Evolutionary conservation across 495 filamentous ascomycete species (phyloP), one percentile per base, ranked within the genome.

Genomic region (Aeminium ludgeri): DNA sequence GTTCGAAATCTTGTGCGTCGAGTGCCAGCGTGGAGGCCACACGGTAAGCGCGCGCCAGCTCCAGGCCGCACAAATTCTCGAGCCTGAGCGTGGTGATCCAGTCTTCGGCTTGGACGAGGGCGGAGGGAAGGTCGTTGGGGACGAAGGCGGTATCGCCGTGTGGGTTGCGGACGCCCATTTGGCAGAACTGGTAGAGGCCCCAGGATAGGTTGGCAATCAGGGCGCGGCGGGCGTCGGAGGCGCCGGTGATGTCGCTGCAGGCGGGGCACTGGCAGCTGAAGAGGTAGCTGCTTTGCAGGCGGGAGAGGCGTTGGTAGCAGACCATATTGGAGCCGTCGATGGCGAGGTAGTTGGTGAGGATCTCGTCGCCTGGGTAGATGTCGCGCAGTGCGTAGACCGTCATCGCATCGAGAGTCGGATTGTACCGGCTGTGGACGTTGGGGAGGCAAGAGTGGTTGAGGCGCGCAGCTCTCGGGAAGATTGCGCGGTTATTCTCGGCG

Each of bases 371-470:
- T 8, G 36, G 20, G 2, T 38, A 6, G 30, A 57, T 51, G 34
- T 54, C 52, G 2, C 40, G 35, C 10, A 43, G 31, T 2, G 49
- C 49, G 29, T 53, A 36, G 25, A 55, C 46, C 1, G 52, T 49
- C 29, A 40, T 32, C 32, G 34, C 37, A n/a, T 43, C 18, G 4
- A 49, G 13, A 10, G 28, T 37, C 1, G 31, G 37, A 19, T 55
- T 51, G 19, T n/a, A 55, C 8, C 27, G 41, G 30, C 38, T 27
- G 29, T 51, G 30, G 1, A 50, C 38, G 32, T 55, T 57, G 16
- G 55, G 55, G 12, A 53, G 36, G 41, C 55, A 57, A 11, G 49
- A 53, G 36, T 57, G 55, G 25, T 57, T 57, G 5, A 57, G 31
- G 6, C 52, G 52, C 8, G 49, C 42, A 5, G 43, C 31, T 6